Percentiles rank a stretch among this genome's conserved stretches.
Conservation (phyloP, 2,329 filamentous ascomycete genomes). For the Metarhizium anisopliae region DNA sequence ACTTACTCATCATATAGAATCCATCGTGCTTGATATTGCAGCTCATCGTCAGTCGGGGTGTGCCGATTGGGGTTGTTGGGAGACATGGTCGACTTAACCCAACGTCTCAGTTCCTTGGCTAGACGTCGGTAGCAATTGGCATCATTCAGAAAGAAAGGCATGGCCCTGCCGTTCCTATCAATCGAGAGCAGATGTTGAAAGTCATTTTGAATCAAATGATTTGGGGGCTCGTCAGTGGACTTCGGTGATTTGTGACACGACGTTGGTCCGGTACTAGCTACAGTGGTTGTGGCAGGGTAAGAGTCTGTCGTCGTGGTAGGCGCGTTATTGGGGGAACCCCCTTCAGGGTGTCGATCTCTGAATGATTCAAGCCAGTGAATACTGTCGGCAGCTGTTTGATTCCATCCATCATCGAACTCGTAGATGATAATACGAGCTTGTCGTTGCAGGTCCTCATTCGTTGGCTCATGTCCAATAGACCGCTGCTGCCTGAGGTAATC, state of each 20-base stretch:
- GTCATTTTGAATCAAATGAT: not conserved
- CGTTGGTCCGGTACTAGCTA: not conserved
- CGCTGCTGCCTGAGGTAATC: constrained; percentile 40
- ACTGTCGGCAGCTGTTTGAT: constrained; percentile 53
- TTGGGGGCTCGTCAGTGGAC: constrained; percentile 9
- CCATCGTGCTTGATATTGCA: constrained; percentile 56
- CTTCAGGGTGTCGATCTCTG: constrained; percentile 33
- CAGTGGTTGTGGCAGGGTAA: not conserved
- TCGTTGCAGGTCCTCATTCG: constrained; percentile 45
- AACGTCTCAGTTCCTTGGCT: constrained; percentile 43
- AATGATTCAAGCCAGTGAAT: constrained; percentile 44
- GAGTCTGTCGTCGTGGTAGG: constrained; percentile 3
- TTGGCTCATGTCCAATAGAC: constrained; percentile 35
- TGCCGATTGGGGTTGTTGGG: constrained; percentile 51
- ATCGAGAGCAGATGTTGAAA: constrained; percentile 6
- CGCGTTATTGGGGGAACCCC: not conserved
- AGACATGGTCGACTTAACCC: constrained; percentile 44
- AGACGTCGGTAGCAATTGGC: constrained; percentile 52
- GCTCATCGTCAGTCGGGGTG: constrained; percentile 49
- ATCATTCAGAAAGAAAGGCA: constrained; percentile 45
- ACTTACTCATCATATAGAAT: constrained; percentile 53
- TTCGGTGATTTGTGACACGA: constrained; percentile 10
- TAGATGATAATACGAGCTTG: constrained; percentile 54
- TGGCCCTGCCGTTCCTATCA: constrained; percentile 8
- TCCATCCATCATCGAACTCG: constrained; percentile 54